phyloP scores from a whole-genome alignment of 2,329 filamentous ascomycete genomes.

The Penicillium sp. region DNA sequence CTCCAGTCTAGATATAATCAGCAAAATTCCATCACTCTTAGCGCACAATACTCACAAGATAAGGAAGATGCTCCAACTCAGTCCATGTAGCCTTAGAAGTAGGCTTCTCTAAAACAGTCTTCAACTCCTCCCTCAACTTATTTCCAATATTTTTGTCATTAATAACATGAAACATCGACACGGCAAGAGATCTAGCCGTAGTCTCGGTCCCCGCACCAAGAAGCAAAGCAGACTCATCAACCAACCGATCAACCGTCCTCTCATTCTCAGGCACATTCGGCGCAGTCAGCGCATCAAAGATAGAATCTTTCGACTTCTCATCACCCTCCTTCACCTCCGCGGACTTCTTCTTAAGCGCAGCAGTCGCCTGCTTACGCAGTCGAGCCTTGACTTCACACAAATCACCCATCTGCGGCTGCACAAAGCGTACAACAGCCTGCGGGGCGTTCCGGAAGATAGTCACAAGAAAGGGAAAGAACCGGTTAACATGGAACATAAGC shows the following conservation, averaged over 20 bases:
- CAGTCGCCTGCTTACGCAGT: slow-evolving; percentile 19
- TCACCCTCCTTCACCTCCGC: neutral
- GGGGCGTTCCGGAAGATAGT: slow-evolving; percentile 25
- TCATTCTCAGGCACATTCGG: slow-evolving; percentile 39
- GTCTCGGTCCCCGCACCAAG: slow-evolving; percentile 40
- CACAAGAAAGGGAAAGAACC: slow-evolving; percentile 32
- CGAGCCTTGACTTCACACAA: slow-evolving; percentile 18
- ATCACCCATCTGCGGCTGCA: slow-evolving; percentile 22
- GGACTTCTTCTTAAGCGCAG: slow-evolving; percentile 8
- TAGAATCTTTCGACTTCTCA: slow-evolving; percentile 6
- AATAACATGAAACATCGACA: slow-evolving; percentile 34
- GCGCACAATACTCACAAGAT: slow-evolving; percentile 29
- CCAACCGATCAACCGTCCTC: slow-evolving; percentile 32
- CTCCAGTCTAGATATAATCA: slow-evolving; percentile 17
- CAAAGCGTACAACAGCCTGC: slow-evolving; percentile 19
- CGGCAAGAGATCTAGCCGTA: slow-evolving; percentile 30
- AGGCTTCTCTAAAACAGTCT: slow-evolving; percentile 25
- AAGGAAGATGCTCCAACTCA: slow-evolving; percentile 41
- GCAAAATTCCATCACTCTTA: neutral
- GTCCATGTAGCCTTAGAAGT: slow-evolving; percentile 23
- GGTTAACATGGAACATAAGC: slow-evolving; percentile 25
- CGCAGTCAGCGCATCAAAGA: slow-evolving; percentile 35
- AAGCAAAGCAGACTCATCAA: slow-evolving; percentile 33
- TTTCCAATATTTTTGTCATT: slow-evolving; percentile 16
- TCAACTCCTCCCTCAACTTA: slow-evolving; percentile 30